Conservation (phyloP, 2,329 filamentous ascomycete species). For the Botrytis pseudocinerea region DNA sequence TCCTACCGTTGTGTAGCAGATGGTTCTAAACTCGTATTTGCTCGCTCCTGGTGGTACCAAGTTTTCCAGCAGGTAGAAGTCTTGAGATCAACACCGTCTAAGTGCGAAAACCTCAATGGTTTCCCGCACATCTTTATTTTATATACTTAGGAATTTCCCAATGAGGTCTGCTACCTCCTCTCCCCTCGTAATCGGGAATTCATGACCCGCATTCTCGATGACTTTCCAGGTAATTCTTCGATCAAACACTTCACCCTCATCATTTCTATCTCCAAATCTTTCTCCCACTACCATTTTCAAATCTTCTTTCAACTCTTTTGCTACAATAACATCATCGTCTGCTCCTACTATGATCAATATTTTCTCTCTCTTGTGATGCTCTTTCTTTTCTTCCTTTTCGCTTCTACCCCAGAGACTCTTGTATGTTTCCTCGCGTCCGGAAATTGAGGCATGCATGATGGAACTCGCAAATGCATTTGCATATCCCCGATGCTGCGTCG, state of each 20-base stretch:
- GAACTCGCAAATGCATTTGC: slow-evolving; percentile 61
- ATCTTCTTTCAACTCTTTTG: slow-evolving; percentile 43
- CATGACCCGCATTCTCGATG: slow-evolving; percentile 54
- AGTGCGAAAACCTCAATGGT: too few species aligned
- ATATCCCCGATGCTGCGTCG: slow-evolving; percentile 57
- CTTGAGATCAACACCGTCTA: too few species aligned
- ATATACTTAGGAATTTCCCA: neutral
- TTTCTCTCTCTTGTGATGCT: slow-evolving; percentile 48
- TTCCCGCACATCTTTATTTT: neutral
- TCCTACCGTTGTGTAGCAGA: neutral
- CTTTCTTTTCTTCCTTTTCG: neutral
- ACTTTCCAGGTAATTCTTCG: slow-evolving; percentile 52
- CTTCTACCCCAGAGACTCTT: slow-evolving; percentile 42
- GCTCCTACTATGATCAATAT: slow-evolving; percentile 49
- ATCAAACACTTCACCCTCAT: slow-evolving; percentile 23
- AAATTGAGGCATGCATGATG: slow-evolving; percentile 55
- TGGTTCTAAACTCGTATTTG: neutral
- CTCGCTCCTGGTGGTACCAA: neutral
- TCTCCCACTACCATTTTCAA: slow-evolving; percentile 27
- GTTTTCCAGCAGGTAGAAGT: too few species aligned
- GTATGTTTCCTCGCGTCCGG: slow-evolving; percentile 55
- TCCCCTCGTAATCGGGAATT: slow-evolving; percentile 62
- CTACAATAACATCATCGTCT: slow-evolving; percentile 54
- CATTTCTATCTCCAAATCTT: neutral
- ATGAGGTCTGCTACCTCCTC: slow-evolving; percentile 40